Conservation (phyloP, 2,329 filamentous ascomycete species). For the Xylaria sp. region DNA sequence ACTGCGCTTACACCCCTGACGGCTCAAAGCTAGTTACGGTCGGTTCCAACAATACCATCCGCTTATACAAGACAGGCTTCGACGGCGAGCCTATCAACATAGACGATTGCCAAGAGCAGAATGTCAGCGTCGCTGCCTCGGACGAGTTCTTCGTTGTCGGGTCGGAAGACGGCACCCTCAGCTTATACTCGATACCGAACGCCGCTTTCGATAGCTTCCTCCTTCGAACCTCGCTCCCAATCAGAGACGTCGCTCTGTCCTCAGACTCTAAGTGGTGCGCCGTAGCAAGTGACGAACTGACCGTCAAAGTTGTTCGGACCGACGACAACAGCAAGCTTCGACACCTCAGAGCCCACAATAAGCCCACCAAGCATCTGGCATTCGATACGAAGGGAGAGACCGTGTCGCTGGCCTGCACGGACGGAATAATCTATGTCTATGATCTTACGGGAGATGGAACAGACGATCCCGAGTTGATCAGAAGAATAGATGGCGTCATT, state of each 20-base stretch:
- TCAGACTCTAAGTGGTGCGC: conserved; percentile 86
- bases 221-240: conserved; percentile 80
- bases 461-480: conserved; percentile 79
- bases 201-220: conserved; percentile 81
- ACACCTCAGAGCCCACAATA: conserved; percentile 80
- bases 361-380: conserved; percentile 87
- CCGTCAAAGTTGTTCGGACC: conserved; percentile 86
- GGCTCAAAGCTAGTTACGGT: conserved; percentile 87
- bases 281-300: conserved; percentile 94
- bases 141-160: conserved; percentile 87
- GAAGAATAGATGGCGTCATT: conserved; percentile 86
- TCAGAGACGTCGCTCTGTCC: conserved; percentile 84
- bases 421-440: conserved; percentile 91
- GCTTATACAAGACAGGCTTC: conserved; percentile 88
- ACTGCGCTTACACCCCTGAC: conserved; percentile 86
- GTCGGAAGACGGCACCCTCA: conserved; percentile 95
- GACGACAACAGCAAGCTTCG: conserved; percentile 77
- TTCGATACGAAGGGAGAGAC: conserved; percentile 82
- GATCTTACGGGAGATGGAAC: conserved; percentile 63
- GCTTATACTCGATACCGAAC: conserved; percentile 81
- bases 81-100: conserved; percentile 92
- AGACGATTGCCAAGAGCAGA: conserved; percentile 88
- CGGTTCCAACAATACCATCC: conserved; percentile 90
- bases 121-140: conserved; percentile 76
- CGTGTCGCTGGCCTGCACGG: conserved; percentile 81